Base-by-base conservation (phyloP, 2,329 filamentous ascomycete species). In the Cytospora piceae region DNA sequence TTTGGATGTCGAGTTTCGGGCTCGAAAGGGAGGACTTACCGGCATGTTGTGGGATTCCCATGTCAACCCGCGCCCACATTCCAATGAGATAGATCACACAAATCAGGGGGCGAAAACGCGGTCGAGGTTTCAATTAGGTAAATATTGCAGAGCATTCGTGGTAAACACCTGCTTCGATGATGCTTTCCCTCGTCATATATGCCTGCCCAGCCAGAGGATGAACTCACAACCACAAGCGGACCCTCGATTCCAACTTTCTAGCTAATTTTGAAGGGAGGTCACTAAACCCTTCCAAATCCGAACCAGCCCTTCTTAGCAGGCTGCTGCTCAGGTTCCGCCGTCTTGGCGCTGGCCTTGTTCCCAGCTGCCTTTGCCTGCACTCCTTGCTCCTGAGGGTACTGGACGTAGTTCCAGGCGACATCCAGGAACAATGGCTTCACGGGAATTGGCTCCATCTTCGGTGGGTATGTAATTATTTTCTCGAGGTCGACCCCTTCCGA, bases 401-500 rank as follows among this genome's bases (percentile, higher is more conserved):
- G 88, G 68, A 99, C 94, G 75, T 97, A 98, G 76, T 98, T 98
- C 91, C 93, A 99, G 12, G 95, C 95, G 9, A 97, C 90, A 74
- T 99, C 95, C 66, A 98, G 87, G 82, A 98, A 98, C 39, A 98
- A 83, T 32, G 95, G 95, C 81, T 99, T 99, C 61, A 97, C 90
- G 0, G 95, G 93, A 49, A 98, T 87, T 1, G 90, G 85, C 68
- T 92, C 87, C 70, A 97, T 80, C 74, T 88, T 91, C 1, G 94
- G 94, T 15, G 95, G 95, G 76, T 94, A 97, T 5, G 88, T 86
- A 56, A 98, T 94, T 31, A 99, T 80, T 70, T 94, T 94, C 52
- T 83, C 83, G 31, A 97, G 82, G 74, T 97, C 88, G 12, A 93
- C 85, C 37, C 85, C 87, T 31, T 85, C 85, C 4, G 82, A 78